Evolutionary conservation across 306 rosid genomes (phyloP).

Genomic region (Sophora flavescens): DNA sequence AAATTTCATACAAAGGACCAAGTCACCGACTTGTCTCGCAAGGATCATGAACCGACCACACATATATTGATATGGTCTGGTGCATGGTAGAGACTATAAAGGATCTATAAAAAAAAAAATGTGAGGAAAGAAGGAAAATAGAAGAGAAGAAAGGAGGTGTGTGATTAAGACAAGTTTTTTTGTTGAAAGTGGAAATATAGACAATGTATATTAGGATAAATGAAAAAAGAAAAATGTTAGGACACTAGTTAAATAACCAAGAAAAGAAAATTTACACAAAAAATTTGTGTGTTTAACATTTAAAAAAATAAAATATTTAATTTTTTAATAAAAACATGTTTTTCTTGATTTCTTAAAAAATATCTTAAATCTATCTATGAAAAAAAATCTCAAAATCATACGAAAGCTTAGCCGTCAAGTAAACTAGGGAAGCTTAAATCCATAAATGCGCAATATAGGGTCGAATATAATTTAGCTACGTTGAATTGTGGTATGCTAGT

Average conservation of each 20-base stretch:
- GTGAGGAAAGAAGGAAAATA: not conserved
- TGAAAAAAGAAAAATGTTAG: too few species aligned
- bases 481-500: not conserved
- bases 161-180: not conserved
- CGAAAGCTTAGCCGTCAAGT: too few species aligned
- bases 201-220: not conserved
- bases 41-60: constrained; percentile 49
- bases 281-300: too few species aligned
- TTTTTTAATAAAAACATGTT: too few species aligned
- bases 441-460: not conserved
- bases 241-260: too few species aligned
- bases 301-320: too few species aligned
- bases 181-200: not conserved
- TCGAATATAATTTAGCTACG: not conserved
- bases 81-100: constrained; percentile 25
- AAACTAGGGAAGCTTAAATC: not conserved
- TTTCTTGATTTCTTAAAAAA: too few species aligned
- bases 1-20: constrained; percentile 41
- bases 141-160: not conserved
- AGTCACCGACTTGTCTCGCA: constrained; percentile 55
- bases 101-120: not conserved
- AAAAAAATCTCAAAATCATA: too few species aligned
- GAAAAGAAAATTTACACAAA: too few species aligned
- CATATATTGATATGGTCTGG: constrained; percentile 27
- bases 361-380: too few species aligned